Conservation (phyloP, 495 filamentous ascomycete species). For the Hypoxylon cercidicola region DNA sequence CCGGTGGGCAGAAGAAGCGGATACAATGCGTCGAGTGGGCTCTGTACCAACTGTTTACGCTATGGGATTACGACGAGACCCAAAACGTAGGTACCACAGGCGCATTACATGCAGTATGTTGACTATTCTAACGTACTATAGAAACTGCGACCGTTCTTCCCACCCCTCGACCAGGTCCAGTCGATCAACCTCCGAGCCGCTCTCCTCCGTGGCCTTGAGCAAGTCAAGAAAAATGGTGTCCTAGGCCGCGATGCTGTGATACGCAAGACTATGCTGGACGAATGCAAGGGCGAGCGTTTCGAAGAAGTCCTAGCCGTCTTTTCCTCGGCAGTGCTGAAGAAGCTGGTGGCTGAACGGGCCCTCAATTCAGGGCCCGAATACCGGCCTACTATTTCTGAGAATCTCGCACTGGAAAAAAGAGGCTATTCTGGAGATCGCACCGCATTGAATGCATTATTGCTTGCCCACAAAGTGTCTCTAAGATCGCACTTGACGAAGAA, state of each 20-base stretch:
- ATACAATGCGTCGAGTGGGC: constrained; percentile 85
- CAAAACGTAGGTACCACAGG: constrained; percentile 65
- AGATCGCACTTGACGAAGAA: constrained; percentile 62
- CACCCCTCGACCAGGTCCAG: constrained; percentile 84
- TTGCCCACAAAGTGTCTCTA: constrained; percentile 77
- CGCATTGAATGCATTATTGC: constrained; percentile 70
- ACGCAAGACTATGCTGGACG: constrained; percentile 90
- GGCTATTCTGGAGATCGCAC: constrained; percentile 69
- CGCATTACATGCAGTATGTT: background rate
- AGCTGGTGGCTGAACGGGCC: constrained; percentile 62
- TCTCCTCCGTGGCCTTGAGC: constrained; percentile 78
- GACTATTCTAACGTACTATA: constrained; percentile 47
- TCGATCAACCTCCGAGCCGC: constrained; percentile 89
- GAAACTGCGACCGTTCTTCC: constrained; percentile 91
- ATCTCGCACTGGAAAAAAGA: constrained; percentile 68
- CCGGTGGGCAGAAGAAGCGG: constrained; percentile 79
- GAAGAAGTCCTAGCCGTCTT: constrained; percentile 83
- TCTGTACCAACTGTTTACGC: constrained; percentile 78
- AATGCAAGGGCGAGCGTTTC: constrained; percentile 84
- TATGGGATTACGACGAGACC: constrained; percentile 82
- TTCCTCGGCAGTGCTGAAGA: constrained; percentile 81
- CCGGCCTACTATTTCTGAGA: constrained; percentile 62
- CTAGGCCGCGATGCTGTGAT: constrained; percentile 79
- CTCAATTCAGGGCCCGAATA: constrained; percentile 45
- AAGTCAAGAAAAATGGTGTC: constrained; percentile 85